A percentile compares a stretch with the other conserved stretches of the same genome.
Evolutionary conservation across 2,329 filamentous ascomycete genomes (phyloP).

Genomic region (Albophoma yamanashiensis): DNA sequence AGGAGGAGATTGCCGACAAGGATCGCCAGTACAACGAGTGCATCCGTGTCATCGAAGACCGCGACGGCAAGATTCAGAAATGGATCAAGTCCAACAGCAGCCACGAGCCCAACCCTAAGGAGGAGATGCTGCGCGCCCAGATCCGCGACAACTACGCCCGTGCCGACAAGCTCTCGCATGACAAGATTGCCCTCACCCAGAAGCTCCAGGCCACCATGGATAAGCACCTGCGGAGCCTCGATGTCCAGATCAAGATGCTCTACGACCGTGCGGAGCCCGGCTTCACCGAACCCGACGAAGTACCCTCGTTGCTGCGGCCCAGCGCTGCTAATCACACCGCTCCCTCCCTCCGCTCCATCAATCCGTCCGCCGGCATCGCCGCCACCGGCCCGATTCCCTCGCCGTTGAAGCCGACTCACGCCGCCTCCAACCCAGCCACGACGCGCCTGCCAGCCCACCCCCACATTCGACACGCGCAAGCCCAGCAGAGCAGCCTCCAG

Average conservation of each 20-base stretch:
- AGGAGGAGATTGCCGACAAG: constrained; percentile 75
- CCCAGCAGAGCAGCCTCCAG: constrained; percentile 24
- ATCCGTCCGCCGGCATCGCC: constrained; percentile 26
- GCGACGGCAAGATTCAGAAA: constrained; percentile 67
- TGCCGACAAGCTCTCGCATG: constrained; percentile 60
- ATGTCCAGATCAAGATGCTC: constrained; percentile 50
- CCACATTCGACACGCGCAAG: constrained; percentile 38
- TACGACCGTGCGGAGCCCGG: constrained; percentile 51
- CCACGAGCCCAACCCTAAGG: constrained; percentile 63
- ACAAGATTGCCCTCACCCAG: constrained; percentile 61
- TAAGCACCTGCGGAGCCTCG: constrained; percentile 53
- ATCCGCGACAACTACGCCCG: constrained; percentile 59
- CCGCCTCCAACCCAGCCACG: constrained; percentile 28
- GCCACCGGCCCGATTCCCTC: constrained; percentile 13
- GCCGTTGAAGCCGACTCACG: constrained; percentile 13
- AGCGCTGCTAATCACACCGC: constrained; percentile 41
- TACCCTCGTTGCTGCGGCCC: constrained; percentile 51
- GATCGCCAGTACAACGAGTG: constrained; percentile 63
- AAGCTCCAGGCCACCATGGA: constrained; percentile 51
- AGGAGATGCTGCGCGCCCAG: constrained; percentile 54
- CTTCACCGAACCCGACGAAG: constrained; percentile 50
- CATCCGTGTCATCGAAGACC: constrained; percentile 56
- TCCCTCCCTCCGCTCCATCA: constrained; percentile 29
- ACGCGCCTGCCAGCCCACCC: constrained; percentile 30
- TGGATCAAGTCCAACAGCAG: constrained; percentile 71